These are phyloP conservation scores for Stropharia rugosoannulata DNA, from an alignment of 768 basidiomycete genomes.

Conservation along the genomic window DNA sequence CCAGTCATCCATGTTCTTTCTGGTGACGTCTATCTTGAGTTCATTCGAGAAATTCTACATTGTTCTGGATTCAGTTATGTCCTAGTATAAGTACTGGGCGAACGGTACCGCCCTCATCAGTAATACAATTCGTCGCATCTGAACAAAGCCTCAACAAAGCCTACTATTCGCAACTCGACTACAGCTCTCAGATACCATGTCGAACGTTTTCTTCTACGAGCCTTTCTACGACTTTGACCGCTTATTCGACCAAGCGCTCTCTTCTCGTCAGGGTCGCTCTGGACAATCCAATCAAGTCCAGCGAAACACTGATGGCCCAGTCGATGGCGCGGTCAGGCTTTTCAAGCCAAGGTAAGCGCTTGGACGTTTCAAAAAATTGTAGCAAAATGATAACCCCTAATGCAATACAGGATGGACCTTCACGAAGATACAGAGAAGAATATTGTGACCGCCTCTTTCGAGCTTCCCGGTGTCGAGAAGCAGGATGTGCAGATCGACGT, in stretches of 20 bases:
- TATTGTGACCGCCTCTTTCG: conserved; percentile 53
- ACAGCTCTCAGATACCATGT: not conserved
- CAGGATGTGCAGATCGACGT: conserved; percentile 54
- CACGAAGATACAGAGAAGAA: conserved; percentile 47
- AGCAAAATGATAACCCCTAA: not conserved
- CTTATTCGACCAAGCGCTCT: conserved; percentile 32
- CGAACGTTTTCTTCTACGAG: conserved; percentile 26
- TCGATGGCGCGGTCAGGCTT: conserved; percentile 9
- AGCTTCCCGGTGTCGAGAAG: conserved; percentile 54
- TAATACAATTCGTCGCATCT: too few species aligned
- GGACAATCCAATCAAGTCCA: conserved; percentile 5
- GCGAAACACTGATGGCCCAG: conserved; percentile 2
- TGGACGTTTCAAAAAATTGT: not conserved
- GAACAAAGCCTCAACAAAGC: too few species aligned
- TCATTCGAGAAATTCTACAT: too few species aligned
- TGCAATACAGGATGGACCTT: conserved; percentile 52
- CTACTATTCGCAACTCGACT: too few species aligned
- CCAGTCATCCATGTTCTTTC: too few species aligned
- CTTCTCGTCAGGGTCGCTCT: conserved; percentile 10
- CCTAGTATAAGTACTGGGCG: too few species aligned
- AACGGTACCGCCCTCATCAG: too few species aligned
- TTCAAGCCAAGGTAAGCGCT: conserved; percentile 28
- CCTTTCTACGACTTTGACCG: conserved; percentile 40
- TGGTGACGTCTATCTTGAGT: too few species aligned
- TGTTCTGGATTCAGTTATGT: too few species aligned